Conservation (phyloP, 805 yeast species). For the Wickerhamomyces pijperi region DNA sequence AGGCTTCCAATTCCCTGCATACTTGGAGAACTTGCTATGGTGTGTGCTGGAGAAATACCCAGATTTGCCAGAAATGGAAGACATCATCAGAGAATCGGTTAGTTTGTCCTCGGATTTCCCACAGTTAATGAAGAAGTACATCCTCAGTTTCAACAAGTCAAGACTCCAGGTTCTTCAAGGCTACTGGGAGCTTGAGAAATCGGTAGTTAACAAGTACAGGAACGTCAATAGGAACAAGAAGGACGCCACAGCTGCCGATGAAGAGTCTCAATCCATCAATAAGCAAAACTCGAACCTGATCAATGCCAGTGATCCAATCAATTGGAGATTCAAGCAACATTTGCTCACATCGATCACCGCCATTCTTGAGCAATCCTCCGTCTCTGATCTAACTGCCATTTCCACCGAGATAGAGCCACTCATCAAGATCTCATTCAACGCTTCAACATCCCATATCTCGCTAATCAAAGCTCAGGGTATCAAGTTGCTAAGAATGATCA, state of each 20-base stretch:
- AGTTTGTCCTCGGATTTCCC: slow-evolving; percentile 33
- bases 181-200: slow-evolving; percentile 29
- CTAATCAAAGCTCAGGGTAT: slow-evolving; percentile 57
- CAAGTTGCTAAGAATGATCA: slow-evolving; percentile 48
- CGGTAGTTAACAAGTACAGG: slow-evolving; percentile 27
- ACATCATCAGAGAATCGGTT: slow-evolving; percentile 50
- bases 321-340: slow-evolving; percentile 41
- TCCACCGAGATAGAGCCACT: slow-evolving; percentile 46
- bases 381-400: slow-evolving; percentile 17
- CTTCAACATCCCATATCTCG: slow-evolving; percentile 62
- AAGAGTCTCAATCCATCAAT: slow-evolving; percentile 35
- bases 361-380: neutral
- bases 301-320: slow-evolving; percentile 36
- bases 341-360: slow-evolving; percentile 32
- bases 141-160: slow-evolving; percentile 31
- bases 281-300: slow-evolving; percentile 4
- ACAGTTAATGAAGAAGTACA: slow-evolving; percentile 51
- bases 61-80: slow-evolving; percentile 24
- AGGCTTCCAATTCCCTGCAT: slow-evolving; percentile 19
- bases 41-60: slow-evolving; percentile 37
- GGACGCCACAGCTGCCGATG: slow-evolving; percentile 30
- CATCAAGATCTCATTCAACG: slow-evolving; percentile 67
- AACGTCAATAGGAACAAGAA: slow-evolving; percentile 19
- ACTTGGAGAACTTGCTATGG: slow-evolving; percentile 49
- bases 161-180: slow-evolving; percentile 30